These are phyloP conservation scores for Penicillium cataractarum DNA, from an alignment of 495 filamentous ascomycete genomes.

Conservation along the genomic window DNA sequence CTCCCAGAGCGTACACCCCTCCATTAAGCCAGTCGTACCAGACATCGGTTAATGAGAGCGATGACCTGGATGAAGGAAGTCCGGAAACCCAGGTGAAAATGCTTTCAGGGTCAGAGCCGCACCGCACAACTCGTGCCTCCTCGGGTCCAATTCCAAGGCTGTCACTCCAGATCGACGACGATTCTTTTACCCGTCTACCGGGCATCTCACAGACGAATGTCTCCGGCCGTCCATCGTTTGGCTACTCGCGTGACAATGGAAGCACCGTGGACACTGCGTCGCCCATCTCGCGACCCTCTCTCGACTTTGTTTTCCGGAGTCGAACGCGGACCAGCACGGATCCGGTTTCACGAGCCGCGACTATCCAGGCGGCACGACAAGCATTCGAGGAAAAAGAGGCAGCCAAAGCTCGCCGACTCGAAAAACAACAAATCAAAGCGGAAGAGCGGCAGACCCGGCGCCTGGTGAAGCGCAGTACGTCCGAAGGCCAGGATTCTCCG, in stretches of 20 bases:
- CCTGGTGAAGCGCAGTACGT: constrained; percentile 34
- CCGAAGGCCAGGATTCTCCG: constrained; percentile 19
- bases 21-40: constrained; percentile 57
- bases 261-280: constrained; percentile 49
- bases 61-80: constrained; percentile 42
- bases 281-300: constrained; percentile 55
- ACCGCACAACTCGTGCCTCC: constrained; percentile 32
- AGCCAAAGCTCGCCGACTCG: constrained; percentile 59
- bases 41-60: constrained; percentile 51
- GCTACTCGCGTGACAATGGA: constrained; percentile 49
- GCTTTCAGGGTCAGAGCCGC: constrained; percentile 30
- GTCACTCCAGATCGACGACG: constrained; percentile 52
- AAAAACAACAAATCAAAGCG: constrained; percentile 57
- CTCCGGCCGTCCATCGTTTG: constrained; percentile 53
- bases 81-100: constrained; percentile 29
- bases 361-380: constrained; percentile 56
- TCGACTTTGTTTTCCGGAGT: constrained; percentile 59
- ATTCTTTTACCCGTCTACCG: constrained; percentile 49
- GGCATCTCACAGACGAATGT: constrained; percentile 58
- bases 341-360: constrained; percentile 55
- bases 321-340: constrained; percentile 51
- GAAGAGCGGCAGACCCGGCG: constrained; percentile 47
- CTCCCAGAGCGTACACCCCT: constrained; percentile 58
- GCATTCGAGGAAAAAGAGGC: constrained; percentile 63
- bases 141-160: constrained; percentile 42